Conservation (phyloP, 2,329 filamentous ascomycete species). For the Pseudonectria foliicola region DNA sequence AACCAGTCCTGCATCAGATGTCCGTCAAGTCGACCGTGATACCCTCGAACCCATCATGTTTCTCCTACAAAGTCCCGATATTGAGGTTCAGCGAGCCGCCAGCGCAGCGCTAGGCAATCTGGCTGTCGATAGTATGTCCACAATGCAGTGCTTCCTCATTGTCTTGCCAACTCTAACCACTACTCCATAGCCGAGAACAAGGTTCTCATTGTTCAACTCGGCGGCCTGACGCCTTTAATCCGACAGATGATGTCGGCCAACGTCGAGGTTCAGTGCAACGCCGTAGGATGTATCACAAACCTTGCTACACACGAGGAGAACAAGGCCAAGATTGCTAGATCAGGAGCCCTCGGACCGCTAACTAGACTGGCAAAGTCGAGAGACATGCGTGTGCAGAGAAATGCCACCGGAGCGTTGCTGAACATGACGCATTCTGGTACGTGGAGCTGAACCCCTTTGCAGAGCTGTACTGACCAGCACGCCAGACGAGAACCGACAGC, state of each 20-base stretch:
- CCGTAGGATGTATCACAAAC: slow-evolving; percentile 97
- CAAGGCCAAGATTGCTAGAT: slow-evolving; percentile 96
- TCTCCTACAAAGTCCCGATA: slow-evolving; percentile 88
- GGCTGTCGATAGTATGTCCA: slow-evolving; percentile 80
- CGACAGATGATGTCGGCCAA: slow-evolving; percentile 97
- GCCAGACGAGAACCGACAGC: slow-evolving; percentile 90
- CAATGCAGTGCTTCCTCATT: background rate
- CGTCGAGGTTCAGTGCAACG: slow-evolving; percentile 98
- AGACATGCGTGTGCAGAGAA: slow-evolving; percentile 97
- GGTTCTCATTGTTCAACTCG: slow-evolving; percentile 87
- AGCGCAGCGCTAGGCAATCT: slow-evolving; percentile 94
- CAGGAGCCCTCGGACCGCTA: slow-evolving; percentile 82
- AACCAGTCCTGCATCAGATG: slow-evolving; percentile 57
- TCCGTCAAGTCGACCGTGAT: slow-evolving; percentile 88
- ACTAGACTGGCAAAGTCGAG: slow-evolving; percentile 93
- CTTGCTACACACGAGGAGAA: slow-evolving; percentile 97
- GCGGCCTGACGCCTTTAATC: slow-evolving; percentile 84
- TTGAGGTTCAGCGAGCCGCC: slow-evolving; percentile 93
- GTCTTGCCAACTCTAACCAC: slow-evolving; percentile 33
- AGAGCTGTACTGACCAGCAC: slow-evolving; percentile 13
- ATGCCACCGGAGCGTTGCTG: slow-evolving; percentile 88
- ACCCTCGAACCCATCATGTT: slow-evolving; percentile 95
- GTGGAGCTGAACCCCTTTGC: slow-evolving; percentile 15
- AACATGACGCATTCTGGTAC: slow-evolving; percentile 99
- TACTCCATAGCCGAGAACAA: slow-evolving; percentile 81